phyloP scores from a whole-genome alignment of 148 eudicot genomes.

The Vaccinium macrocarpon region DNA sequence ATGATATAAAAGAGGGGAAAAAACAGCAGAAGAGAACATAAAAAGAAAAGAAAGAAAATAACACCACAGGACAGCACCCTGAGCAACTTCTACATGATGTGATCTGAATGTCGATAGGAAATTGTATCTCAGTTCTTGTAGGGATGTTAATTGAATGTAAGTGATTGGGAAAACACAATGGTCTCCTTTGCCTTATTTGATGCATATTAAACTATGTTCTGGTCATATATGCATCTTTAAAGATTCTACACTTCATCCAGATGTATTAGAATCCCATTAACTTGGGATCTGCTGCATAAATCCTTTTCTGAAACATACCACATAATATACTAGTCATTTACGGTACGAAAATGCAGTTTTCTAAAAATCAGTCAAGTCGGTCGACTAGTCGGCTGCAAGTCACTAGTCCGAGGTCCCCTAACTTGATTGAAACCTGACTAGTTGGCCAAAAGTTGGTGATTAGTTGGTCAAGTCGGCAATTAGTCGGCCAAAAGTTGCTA shows the following conservation, averaged over 20 bases:
- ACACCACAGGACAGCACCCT: conserved; percentile 3
- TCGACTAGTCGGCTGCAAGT: too few relatives aligned
- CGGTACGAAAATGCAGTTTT: too few relatives aligned
- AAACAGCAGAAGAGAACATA: not conserved
- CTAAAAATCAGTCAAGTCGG: too few relatives aligned
- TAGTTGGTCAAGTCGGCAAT: too few relatives aligned
- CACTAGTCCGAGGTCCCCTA: too few relatives aligned
- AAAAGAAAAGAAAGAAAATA: not conserved
- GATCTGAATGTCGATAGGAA: not conserved
- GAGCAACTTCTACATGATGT: not conserved
- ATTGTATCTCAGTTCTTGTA: not conserved
- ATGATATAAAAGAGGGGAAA: not conserved
- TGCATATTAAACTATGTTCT: not conserved
- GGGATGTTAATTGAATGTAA: not conserved
- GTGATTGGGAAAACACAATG: not conserved
- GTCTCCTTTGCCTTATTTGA: conserved; percentile 10
- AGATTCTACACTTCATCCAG: too few relatives aligned
- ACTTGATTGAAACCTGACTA: too few relatives aligned
- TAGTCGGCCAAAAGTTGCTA: too few relatives aligned
- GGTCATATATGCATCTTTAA: too few relatives aligned
- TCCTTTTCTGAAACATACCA: not conserved
- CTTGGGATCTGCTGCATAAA: conserved; percentile 8
- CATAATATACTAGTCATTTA: not conserved
- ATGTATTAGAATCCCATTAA: too few relatives aligned
- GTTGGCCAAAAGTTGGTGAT: too few relatives aligned